These are phyloP conservation scores for Hyaloscypha bicolor DNA, from an alignment of 495 filamentous ascomycete species.

Conservation along the genomic window DNA sequence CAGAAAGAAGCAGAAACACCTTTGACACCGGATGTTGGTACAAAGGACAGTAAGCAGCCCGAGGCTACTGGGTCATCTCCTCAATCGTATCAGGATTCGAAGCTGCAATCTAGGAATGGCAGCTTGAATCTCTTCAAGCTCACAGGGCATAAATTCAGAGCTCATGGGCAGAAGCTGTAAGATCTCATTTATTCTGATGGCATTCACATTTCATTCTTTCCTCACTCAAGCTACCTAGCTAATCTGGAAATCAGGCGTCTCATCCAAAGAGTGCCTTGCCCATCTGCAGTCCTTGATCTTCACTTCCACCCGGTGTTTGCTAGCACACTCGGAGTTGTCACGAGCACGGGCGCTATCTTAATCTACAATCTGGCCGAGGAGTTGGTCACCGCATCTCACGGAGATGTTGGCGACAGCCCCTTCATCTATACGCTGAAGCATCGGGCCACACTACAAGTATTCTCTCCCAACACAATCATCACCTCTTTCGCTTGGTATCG, in stretches of 20 bases:
- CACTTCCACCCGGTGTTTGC: conserved; percentile 66
- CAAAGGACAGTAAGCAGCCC: conserved; percentile 28
- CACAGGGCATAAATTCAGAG: conserved; percentile 24
- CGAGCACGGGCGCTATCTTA: conserved; percentile 68
- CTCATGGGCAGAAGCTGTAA: conserved; percentile 49
- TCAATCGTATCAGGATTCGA: not conserved
- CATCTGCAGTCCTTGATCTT: conserved; percentile 80
- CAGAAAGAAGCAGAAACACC: conserved; percentile 44
- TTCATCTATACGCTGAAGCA: conserved; percentile 5
- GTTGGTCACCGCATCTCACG: conserved; percentile 8
- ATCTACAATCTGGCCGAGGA: conserved; percentile 53
- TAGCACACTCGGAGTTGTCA: conserved; percentile 41
- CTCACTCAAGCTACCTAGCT: not conserved
- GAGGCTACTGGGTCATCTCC: conserved; percentile 25
- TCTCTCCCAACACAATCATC: conserved; percentile 57
- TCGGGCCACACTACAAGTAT: conserved; percentile 18
- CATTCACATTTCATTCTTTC: not conserved
- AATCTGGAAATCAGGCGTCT: conserved; percentile 16
- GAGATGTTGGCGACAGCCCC: not conserved
- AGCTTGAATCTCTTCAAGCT: conserved; percentile 69
- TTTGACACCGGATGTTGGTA: conserved; percentile 11
- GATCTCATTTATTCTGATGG: conserved; percentile 24
- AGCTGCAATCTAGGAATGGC: conserved; percentile 57
- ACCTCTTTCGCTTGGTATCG: conserved; percentile 76
- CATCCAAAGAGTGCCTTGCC: conserved; percentile 53